Percentiles rank a stretch among this genome's conserved stretches.
Evolutionary conservation across 2,329 filamentous ascomycete genomes (phyloP).

Genomic region (Neonectria ditissima): DNA sequence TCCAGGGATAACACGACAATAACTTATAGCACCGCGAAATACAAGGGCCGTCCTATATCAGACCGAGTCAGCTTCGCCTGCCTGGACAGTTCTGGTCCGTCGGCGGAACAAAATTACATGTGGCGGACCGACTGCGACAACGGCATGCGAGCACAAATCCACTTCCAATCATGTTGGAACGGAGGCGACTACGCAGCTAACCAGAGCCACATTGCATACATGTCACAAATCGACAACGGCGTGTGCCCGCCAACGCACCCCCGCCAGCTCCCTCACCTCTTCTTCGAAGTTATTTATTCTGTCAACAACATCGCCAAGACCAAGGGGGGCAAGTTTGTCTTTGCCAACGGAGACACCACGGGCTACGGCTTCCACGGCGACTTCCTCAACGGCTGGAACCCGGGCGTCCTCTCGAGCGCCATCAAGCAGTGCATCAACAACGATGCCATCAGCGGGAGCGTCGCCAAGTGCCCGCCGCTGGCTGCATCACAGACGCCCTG

Average conservation of each 20-base stretch:
- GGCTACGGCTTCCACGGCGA: slow-evolving; percentile 41
- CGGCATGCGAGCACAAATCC: slow-evolving; percentile 41
- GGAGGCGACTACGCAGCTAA: slow-evolving; percentile 37
- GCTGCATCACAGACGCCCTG: slow-evolving; percentile 38
- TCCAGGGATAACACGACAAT: slow-evolving; percentile 34
- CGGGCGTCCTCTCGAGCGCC: slow-evolving; percentile 29
- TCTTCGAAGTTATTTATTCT: slow-evolving; percentile 40
- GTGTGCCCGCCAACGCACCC: slow-evolving; percentile 39
- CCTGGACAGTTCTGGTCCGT: slow-evolving; percentile 37
- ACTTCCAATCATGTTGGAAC: slow-evolving; percentile 43
- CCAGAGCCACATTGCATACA: slow-evolving; percentile 40
- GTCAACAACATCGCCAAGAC: slow-evolving; percentile 41
- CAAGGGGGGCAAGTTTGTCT: slow-evolving; percentile 38
- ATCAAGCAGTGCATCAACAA: slow-evolving; percentile 40
- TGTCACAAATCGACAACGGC: slow-evolving; percentile 42
- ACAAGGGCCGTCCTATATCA: slow-evolving; percentile 29
- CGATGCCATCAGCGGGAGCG: slow-evolving; percentile 28
- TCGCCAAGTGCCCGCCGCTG: slow-evolving; percentile 32
- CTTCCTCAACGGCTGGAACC: slow-evolving; percentile 39
- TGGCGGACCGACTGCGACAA: slow-evolving; percentile 37
- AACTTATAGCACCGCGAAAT: slow-evolving; percentile 32
- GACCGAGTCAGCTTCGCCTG: slow-evolving; percentile 43
- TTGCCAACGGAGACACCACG: slow-evolving; percentile 41
- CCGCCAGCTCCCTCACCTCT: slow-evolving; percentile 37
- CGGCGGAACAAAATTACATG: slow-evolving; percentile 38